Percentiles rank a stretch among this genome's conserved stretches.
Evolutionary conservation across 2,329 filamentous ascomycete genomes (phyloP).

Genomic region (Ophiostoma sp.): DNA sequence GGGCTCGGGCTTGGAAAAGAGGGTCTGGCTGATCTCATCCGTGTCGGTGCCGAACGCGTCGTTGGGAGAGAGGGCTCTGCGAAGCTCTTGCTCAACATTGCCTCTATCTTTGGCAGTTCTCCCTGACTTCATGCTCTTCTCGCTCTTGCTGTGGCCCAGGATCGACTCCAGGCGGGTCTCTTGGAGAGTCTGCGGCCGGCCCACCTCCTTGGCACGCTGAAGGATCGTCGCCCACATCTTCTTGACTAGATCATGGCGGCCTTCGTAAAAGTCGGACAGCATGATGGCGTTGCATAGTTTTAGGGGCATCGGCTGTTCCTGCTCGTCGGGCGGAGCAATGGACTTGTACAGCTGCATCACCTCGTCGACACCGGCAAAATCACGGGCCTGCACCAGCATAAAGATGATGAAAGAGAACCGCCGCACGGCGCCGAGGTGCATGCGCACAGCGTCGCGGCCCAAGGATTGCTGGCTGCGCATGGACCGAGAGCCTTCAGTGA

Average conservation of each 20-base stretch:
- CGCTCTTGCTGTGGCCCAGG: slow-evolving; percentile 14
- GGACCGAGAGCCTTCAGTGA: not conserved
- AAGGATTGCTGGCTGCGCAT: not conserved
- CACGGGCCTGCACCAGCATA: slow-evolving; percentile 39
- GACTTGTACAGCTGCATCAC: slow-evolving; percentile 45
- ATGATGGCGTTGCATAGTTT: slow-evolving; percentile 61
- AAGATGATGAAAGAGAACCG: slow-evolving; percentile 41
- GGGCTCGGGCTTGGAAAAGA: slow-evolving; percentile 19
- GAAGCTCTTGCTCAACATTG: not conserved
- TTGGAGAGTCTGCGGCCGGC: slow-evolving; percentile 31
- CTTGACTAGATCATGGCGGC: slow-evolving; percentile 56
- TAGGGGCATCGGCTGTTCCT: slow-evolving; percentile 42
- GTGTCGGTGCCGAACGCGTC: not conserved
- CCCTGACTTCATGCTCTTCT: not conserved
- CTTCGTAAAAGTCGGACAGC: slow-evolving; percentile 55
- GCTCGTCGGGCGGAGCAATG: slow-evolving; percentile 33
- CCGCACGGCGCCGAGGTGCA: slow-evolving; percentile 29
- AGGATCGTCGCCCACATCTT: slow-evolving; percentile 62
- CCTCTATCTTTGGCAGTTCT: slow-evolving; percentile 19
- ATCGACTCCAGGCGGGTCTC: slow-evolving; percentile 20
- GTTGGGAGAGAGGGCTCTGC: not conserved
- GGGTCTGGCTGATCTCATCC: not conserved
- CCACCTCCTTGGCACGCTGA: slow-evolving; percentile 44
- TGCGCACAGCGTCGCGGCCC: slow-evolving; percentile 20
- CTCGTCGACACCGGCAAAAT: slow-evolving; percentile 38